phyloP scores from a whole-genome alignment of 139 green algal species.

The Chlorella sp. region DNA sequence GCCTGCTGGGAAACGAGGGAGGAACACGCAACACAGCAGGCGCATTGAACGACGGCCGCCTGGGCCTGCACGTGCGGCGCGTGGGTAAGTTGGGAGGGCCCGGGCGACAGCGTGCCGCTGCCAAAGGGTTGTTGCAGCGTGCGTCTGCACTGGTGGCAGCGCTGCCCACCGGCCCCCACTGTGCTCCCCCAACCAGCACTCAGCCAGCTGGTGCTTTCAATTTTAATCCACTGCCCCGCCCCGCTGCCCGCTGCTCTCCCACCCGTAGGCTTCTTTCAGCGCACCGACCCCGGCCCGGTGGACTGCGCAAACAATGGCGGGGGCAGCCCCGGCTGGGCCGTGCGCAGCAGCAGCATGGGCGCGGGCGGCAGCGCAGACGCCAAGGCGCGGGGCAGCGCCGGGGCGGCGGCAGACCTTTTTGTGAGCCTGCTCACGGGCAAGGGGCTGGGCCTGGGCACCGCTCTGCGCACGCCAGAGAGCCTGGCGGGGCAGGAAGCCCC shows the following conservation, averaged over 20 bases:
- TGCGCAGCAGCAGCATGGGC: neutral
- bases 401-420: neutral
- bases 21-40: too few species aligned
- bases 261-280: too few species aligned
- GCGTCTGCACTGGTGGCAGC: neutral
- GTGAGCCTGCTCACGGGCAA: neutral
- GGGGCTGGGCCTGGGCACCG: conserved; percentile 17
- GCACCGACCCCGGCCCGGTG: too few species aligned
- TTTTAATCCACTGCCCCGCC: too few species aligned
- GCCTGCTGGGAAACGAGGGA: neutral
- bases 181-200: too few species aligned
- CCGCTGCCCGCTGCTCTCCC: too few species aligned
- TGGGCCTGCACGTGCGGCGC: neutral
- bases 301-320: too few species aligned
- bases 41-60: too few species aligned
- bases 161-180: neutral
- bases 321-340: neutral
- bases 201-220: too few species aligned
- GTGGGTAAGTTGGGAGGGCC: neutral
- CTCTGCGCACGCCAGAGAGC: conserved; percentile 2
- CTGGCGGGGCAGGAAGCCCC: neutral
- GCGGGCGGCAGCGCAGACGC: neutral
- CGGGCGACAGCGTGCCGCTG: too few species aligned
- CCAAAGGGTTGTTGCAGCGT: too few species aligned
- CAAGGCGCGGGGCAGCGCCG: neutral